These are phyloP conservation scores for Endotrypanum monterogeii DNA, from an alignment of 208 protist species.

Conservation along the genomic window DNA sequence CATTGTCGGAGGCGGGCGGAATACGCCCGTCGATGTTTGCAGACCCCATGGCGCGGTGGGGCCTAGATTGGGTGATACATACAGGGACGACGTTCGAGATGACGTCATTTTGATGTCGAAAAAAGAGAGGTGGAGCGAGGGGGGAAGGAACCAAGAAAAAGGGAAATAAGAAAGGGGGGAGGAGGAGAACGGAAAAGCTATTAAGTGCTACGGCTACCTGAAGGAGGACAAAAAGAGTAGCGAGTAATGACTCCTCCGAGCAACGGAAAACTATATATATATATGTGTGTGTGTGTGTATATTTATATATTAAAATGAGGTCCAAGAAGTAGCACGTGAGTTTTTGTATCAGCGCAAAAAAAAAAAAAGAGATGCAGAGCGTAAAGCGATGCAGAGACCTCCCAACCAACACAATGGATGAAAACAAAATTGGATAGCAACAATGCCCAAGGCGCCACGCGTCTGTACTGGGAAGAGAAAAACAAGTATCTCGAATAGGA, in stretches of 20 bases:
- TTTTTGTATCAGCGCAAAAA: slow-evolving; percentile 1
- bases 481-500: not conserved
- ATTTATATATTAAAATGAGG: not conserved
- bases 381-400: not conserved
- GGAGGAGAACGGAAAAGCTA: not conserved
- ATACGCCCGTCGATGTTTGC: slow-evolving; percentile 67
- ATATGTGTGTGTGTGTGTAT: too few species aligned
- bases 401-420: not conserved
- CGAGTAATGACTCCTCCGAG: not conserved
- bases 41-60: slow-evolving; percentile 64
- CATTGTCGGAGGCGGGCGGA: slow-evolving; percentile 56
- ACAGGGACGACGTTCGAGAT: slow-evolving; percentile 40
- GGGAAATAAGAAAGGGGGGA: not conserved
- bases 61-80: slow-evolving; percentile 65
- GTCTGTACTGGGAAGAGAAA: not conserved
- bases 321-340: not conserved
- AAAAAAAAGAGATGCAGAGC: not conserved
- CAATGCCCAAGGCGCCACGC: not conserved
- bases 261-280: not conserved
- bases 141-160: not conserved
- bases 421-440: slow-evolving; percentile 1
- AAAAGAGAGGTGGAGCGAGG: not conserved
- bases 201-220: too few species aligned
- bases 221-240: not conserved
- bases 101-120: slow-evolving; percentile 5